Evolutionary conservation across 768 basidiomycete species (phyloP).

Genomic region (Pleurotus citrinopileatus): DNA sequence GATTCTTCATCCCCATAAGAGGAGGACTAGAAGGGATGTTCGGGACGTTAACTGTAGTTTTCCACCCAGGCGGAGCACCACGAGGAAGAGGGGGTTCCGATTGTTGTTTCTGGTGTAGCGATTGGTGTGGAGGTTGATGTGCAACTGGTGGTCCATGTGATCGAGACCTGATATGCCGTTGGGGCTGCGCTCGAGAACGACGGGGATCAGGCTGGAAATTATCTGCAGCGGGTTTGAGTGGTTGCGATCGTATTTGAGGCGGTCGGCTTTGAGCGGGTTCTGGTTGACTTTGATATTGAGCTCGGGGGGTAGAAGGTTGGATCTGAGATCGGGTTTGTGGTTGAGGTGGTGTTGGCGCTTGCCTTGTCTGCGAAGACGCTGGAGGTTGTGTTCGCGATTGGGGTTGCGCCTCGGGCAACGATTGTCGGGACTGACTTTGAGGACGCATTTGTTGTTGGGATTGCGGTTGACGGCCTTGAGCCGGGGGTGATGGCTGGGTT

Average conservation of each 20-base stretch:
- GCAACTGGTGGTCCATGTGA: background rate
- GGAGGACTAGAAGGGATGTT: slow-evolving; percentile 2
- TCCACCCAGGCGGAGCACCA: slow-evolving; percentile 9
- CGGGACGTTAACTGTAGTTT: slow-evolving; percentile 1
- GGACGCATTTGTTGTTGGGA: background rate
- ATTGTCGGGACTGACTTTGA: too few species aligned
- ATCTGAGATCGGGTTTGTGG: background rate
- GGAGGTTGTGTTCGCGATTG: too few species aligned
- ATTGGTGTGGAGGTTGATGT: background rate
- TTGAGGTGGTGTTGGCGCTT: background rate
- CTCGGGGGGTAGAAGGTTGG: background rate
- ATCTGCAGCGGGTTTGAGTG: background rate
- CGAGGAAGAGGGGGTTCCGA: background rate
- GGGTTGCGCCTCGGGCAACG: too few species aligned
- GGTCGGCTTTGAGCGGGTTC: background rate
- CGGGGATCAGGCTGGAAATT: slow-evolving; percentile 11
- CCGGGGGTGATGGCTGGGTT: background rate
- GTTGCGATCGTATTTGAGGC: background rate
- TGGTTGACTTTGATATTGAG: background rate
- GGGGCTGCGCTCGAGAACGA: slow-evolving; percentile 14
- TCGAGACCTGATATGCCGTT: background rate
- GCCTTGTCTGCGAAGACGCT: too few species aligned
- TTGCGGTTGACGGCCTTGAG: too few species aligned
- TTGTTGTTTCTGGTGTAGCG: background rate
- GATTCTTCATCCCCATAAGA: background rate